These are phyloP conservation scores for Colletotrichum gloeosporioides DNA, from an alignment of 2,329 filamentous ascomycete genomes.

Conservation along the genomic window DNA sequence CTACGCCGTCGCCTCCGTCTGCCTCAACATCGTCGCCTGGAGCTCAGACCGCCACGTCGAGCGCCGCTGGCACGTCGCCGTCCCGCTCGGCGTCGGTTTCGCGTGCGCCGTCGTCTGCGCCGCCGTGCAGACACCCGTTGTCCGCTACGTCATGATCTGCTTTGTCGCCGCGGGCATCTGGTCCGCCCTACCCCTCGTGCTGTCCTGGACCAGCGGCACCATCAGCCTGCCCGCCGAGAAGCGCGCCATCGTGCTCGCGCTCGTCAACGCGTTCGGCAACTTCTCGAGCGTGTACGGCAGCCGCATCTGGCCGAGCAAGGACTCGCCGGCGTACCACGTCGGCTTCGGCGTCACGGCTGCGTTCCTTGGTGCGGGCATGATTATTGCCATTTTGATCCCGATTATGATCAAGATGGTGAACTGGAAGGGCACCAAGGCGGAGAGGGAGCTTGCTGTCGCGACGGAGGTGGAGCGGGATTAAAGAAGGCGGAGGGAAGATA, in stretches of 20 bases:
- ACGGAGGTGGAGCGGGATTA: background rate
- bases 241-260: conserved; percentile 34
- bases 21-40: conserved; percentile 28
- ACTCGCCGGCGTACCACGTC: conserved; percentile 29
- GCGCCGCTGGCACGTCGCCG: conserved; percentile 26
- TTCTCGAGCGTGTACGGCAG: conserved; percentile 36
- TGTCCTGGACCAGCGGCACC: conserved; percentile 32
- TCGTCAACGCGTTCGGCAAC: conserved; percentile 36
- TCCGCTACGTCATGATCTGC: conserved; percentile 34
- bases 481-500: background rate
- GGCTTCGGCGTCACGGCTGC: conserved; percentile 34
- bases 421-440: conserved; percentile 22
- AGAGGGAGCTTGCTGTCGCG: conserved; percentile 14
- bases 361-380: conserved; percentile 28
- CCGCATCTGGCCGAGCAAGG: conserved; percentile 31
- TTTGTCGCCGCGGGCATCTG: conserved; percentile 30
- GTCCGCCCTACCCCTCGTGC: conserved; percentile 29
- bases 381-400: conserved; percentile 28
- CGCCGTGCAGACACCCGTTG: conserved; percentile 24
- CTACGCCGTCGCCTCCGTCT: conserved; percentile 26
- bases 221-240: conserved; percentile 32
- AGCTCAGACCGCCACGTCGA: conserved; percentile 25
- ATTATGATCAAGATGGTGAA: conserved; percentile 21
- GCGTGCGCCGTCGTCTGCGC: conserved; percentile 25
- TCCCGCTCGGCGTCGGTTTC: conserved; percentile 25